Conservation (phyloP, 2,329 filamentous ascomycete species). For the Leptographium flavum region DNA sequence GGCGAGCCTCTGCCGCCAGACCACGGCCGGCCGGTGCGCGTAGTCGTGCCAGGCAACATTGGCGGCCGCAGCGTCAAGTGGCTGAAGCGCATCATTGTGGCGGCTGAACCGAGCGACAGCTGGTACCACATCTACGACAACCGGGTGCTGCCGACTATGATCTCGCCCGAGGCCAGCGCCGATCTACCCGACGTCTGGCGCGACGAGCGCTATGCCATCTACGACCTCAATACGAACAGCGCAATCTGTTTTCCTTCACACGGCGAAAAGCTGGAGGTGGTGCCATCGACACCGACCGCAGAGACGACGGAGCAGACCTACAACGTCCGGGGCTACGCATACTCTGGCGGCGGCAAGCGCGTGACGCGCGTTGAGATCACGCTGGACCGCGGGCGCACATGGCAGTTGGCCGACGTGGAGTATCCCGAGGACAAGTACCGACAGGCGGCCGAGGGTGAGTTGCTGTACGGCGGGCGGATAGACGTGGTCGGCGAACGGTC, state of each 20-base stretch:
- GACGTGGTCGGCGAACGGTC: conserved; percentile 64
- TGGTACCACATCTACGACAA: conserved; percentile 97
- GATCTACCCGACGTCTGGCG: conserved; percentile 66
- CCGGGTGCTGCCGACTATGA: conserved; percentile 71
- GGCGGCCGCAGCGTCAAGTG: conserved; percentile 89
- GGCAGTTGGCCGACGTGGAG: conserved; percentile 61
- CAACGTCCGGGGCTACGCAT: conserved; percentile 67
- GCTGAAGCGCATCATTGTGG: conserved; percentile 70
- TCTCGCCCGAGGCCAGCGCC: conserved; percentile 67
- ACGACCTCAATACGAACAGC: conserved; percentile 80
- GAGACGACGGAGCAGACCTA: conserved; percentile 41
- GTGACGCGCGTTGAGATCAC: conserved; percentile 75
- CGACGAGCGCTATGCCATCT: conserved; percentile 85
- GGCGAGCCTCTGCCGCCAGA: conserved; percentile 67
- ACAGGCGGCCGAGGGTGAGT: conserved; percentile 37
- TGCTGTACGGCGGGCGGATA: conserved; percentile 55
- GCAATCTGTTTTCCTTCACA: conserved; percentile 70
- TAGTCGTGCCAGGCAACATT: conserved; percentile 81
- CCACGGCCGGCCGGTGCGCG: conserved; percentile 71
- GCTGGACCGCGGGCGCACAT: conserved; percentile 65
- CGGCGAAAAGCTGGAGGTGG: conserved; percentile 47
- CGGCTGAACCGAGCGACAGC: conserved; percentile 67
- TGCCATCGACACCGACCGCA: conserved; percentile 15
- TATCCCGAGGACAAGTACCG: conserved; percentile 83
- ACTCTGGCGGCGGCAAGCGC: conserved; percentile 72